Base-by-base conservation (phyloP, 768 basidiomycete species). In the Leucocoprinus leucothites region DNA sequence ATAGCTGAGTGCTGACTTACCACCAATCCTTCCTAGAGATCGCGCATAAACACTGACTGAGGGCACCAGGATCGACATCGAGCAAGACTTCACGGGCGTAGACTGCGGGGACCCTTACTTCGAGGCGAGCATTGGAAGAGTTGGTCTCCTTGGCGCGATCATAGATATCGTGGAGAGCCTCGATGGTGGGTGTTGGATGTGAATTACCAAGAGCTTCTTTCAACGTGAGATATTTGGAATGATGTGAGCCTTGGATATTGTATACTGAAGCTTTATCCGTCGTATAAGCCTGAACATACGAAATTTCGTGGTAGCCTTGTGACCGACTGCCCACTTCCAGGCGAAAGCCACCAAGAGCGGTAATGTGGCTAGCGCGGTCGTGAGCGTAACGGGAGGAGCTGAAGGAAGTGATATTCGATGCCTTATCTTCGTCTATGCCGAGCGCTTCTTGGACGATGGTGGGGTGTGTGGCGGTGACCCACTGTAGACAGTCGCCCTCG, bases 211-310 rank as follows among this genome's bases (percentile, higher is more conserved):
- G 14, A 14, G 48, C 46, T 9, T 28, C 41, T n/a, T 9, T 38
- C 16, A 46, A 35, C 3, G 38, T 25, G 16, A 60, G 31, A 21
- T 35, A 35, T 43, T 60, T 60, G 0, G 34, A 56, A 25, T 59
- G 59, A 31, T 60, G 56, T 8, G 40, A 9, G 14, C 38, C 42
- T 3, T 64, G 58, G 0, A 35, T 3, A 7, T 48, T 45, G 38
- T 60, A 62, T 13, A 55, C 25, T 2, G 59, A 25, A 0, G 57
- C 18, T 42, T 67, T 67, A 19, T 63, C 63, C 0, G 63, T 66
- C 0, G 52, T 57, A n/a, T 62, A 64, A 0, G 53, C 57, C 43
- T 62, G 61, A 1, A 64, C 9, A 25, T 64, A 64, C 1, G 22
- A 22, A 0, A 21, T 48, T 3, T 58, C 6, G 21, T 21, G 61